Evolutionary conservation across 140 eudicot species (phyloP).

Genomic region (Flaveria floridana): DNA sequence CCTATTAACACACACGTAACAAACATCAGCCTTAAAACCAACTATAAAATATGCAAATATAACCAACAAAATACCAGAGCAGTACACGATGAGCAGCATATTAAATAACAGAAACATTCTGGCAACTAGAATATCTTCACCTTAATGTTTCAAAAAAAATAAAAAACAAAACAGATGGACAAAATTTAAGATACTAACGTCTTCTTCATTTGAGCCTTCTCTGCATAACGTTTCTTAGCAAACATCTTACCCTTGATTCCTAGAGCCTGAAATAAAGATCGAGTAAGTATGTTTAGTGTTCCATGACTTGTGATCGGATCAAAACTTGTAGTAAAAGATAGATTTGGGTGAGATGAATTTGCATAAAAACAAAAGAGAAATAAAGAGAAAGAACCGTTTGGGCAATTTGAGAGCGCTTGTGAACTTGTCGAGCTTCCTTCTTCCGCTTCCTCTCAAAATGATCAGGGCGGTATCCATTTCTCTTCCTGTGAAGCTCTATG

Average conservation of each 20-base stretch:
- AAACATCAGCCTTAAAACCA: neutral
- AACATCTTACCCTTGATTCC: constrained; percentile 97
- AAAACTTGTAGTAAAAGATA: neutral
- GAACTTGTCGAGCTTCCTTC: constrained; percentile 96
- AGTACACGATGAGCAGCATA: neutral
- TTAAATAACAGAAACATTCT: neutral
- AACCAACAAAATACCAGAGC: neutral
- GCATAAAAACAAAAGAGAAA: neutral
- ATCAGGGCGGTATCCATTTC: constrained; percentile 83
- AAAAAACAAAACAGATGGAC: neutral
- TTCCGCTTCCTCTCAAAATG: constrained; percentile 89
- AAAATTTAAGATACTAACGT: constrained; percentile 50
- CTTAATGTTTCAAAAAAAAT: neutral
- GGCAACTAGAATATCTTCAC: neutral
- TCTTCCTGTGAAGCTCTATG: constrained; percentile 84
- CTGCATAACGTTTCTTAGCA: constrained; percentile 81
- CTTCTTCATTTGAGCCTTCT: constrained; percentile 95
- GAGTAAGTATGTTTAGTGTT: too few species aligned
- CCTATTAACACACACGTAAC: constrained; percentile 37
- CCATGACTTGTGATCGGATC: too few species aligned
- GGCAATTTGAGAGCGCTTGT: constrained; percentile 71
- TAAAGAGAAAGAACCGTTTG: constrained; percentile 44
- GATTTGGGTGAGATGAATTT: neutral
- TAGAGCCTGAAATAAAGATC: constrained; percentile 56
- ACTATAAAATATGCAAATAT: neutral